Evolutionary conservation across 441 rosid genomes (phyloP).

Genomic region (Corymbia calophylla): DNA sequence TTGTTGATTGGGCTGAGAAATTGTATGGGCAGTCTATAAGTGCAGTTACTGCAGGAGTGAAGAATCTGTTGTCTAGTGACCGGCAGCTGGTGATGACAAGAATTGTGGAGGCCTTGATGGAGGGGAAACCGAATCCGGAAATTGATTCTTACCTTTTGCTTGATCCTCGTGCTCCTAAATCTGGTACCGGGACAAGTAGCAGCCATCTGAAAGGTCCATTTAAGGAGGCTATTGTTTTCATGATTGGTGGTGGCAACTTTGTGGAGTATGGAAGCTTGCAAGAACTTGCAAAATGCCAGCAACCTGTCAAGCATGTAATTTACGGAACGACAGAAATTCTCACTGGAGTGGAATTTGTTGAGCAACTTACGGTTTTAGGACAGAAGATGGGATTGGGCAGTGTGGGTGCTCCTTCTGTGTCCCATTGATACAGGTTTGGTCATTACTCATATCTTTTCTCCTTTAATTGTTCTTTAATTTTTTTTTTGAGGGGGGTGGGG

Average conservation of each 20-base stretch:
- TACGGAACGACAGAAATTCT: constrained; percentile 94
- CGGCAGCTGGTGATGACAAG: constrained; percentile 82
- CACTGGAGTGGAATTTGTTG: constrained; percentile 80
- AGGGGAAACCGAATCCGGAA: constrained; percentile 88
- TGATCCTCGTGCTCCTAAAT: constrained; percentile 94
- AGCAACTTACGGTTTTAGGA: constrained; percentile 80
- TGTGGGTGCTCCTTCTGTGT: constrained; percentile 24
- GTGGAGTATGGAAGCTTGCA: constrained; percentile 91
- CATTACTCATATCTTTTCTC: neutral
- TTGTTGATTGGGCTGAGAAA: constrained; percentile 99
- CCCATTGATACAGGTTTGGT: constrained; percentile 10
- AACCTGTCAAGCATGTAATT: constrained; percentile 66
- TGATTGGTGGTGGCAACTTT: constrained; percentile 95
- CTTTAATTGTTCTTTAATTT: neutral
- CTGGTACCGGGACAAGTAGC: constrained; percentile 46
- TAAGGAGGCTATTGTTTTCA: constrained; percentile 91
- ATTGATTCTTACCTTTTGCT: constrained; percentile 69
- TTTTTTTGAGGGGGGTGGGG: neutral
- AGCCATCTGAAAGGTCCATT: constrained; percentile 77
- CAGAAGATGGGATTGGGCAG: constrained; percentile 91
- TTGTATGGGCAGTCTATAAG: constrained; percentile 90
- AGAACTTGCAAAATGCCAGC: constrained; percentile 71
- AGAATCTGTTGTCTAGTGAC: constrained; percentile 80
- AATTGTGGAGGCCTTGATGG: constrained; percentile 87
- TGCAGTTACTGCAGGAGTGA: constrained; percentile 97